Base-by-base conservation (phyloP, 768 basidiomycete genomes). In the Mycena haematopus region DNA sequence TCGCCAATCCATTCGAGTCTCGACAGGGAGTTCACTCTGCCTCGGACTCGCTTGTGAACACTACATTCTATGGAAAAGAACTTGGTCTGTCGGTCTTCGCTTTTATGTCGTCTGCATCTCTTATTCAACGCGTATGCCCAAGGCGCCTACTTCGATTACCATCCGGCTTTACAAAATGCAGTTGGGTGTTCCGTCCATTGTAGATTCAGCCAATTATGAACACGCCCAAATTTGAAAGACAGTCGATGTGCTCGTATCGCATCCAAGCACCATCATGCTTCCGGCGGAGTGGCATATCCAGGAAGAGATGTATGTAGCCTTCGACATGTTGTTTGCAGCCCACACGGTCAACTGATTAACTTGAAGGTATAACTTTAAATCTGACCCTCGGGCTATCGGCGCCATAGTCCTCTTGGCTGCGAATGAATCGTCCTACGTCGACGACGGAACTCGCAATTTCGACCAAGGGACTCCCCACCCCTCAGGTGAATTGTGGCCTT, bases 401-500 rank as follows among this genome's bases (percentile, higher is more conserved):
- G 89, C 89, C 1, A 74, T 76, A 11, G 81, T 93, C 3, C 65
- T 92, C 6, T 77, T 93, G 10, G 77, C 82, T 6, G 91, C 88
- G 0, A 80, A 92, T 67, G 88, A 90, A 67, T 80, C 81, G 7
- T 88, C 82, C 47, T 90, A 90, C 68, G 71, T 72, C 33, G 84
- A 84, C 70, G 72, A 73, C 25, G 83, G 80, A 19, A 71, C 72
- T 2, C 81, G 85, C 44, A 79, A 78, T 31, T 89, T 82, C 68
- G 73, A 87, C 66, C 86, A 91, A 69, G 93, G 92, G 14, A 77
- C 72, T 31, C 92, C 93, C 6, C 92, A 93, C 76, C 93, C 93
- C 2, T 84, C 87, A 67, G 90, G 91, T 87, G 72, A 66, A 79
- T 67, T 6, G 17, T 19, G 44, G 17, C 35, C 11, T 2, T 31